phyloP scores from a whole-genome alignment of 768 basidiomycete species.

The Phlegmacium glaucopus region DNA sequence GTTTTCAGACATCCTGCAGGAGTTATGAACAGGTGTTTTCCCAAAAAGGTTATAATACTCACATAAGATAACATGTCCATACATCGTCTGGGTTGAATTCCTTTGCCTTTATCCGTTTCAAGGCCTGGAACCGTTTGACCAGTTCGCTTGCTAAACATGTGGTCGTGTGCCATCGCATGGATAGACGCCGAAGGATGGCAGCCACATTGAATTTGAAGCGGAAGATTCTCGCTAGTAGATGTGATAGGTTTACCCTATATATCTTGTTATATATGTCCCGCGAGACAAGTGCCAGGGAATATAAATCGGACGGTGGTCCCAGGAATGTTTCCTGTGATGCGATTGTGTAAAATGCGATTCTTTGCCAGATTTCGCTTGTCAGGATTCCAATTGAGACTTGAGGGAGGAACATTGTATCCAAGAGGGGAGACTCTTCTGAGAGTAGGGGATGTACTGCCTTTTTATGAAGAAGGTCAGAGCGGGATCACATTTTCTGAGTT shows the following conservation, averaged over 20 bases:
- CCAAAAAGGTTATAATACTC: slow-evolving; percentile 6
- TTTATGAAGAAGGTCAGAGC: slow-evolving; percentile 9
- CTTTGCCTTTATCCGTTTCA: slow-evolving; percentile 38
- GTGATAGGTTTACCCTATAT: slow-evolving; percentile 30
- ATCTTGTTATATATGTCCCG: slow-evolving; percentile 32
- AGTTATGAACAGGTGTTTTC: background rate
- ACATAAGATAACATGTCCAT: slow-evolving; percentile 55
- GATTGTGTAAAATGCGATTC: slow-evolving; percentile 39
- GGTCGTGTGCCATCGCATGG: slow-evolving; percentile 32
- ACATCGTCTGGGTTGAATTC: slow-evolving; percentile 35
- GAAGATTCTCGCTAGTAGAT: slow-evolving; percentile 43
- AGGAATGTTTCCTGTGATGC: slow-evolving; percentile 29
- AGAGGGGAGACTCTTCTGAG: slow-evolving; percentile 8
- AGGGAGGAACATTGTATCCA: slow-evolving; percentile 9
- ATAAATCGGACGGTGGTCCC: slow-evolving; percentile 42
- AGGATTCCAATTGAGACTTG: slow-evolving; percentile 15
- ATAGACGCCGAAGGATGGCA: slow-evolving; percentile 38
- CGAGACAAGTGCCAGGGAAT: slow-evolving; percentile 36
- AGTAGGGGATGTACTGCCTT: slow-evolving; percentile 12
- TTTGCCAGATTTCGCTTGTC: slow-evolving; percentile 32
- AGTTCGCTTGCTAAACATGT: slow-evolving; percentile 40
- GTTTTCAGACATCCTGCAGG: slow-evolving; percentile 41
- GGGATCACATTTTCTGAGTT: slow-evolving; percentile 10
- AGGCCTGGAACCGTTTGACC: slow-evolving; percentile 34
- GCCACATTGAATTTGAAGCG: slow-evolving; percentile 39